A percentile compares a stretch with the other conserved stretches of the same genome.
Evolutionary conservation across 768 basidiomycete species (phyloP).

Genomic region (Dictyophora rubrovolvata): DNA sequence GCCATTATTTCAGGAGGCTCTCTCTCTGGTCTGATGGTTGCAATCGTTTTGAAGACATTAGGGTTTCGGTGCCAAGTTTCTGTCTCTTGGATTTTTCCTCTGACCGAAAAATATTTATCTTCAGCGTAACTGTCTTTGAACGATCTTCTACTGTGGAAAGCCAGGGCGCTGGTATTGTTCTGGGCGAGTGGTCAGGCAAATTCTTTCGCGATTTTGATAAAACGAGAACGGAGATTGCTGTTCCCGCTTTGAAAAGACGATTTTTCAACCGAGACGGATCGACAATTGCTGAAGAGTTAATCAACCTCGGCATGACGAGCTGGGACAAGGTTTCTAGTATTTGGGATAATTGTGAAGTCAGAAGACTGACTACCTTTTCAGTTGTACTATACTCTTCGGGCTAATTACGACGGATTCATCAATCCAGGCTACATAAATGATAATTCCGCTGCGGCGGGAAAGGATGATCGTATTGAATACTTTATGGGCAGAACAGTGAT

Average conservation of each 20-base stretch:
- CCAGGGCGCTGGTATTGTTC: conserved; percentile 8
- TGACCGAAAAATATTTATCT: background rate
- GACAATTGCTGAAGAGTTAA: conserved; percentile 1
- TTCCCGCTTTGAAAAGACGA: conserved; percentile 1
- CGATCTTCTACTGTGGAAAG: conserved; percentile 4
- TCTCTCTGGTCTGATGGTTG: conserved; percentile 4
- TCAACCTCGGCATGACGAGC: conserved; percentile 1
- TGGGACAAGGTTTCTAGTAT: conserved; percentile 6
- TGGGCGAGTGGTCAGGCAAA: conserved; percentile 3
- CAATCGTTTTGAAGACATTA: background rate
- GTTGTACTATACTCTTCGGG: conserved; percentile 8
- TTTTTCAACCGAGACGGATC: conserved; percentile 7
- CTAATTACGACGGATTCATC: conserved; percentile 5
- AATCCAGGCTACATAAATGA: conserved; percentile 2
- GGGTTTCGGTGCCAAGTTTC: background rate
- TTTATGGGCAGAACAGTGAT: conserved; percentile 6
- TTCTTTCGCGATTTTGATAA: conserved; percentile 7
- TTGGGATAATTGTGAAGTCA: no score
- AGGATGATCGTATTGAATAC: background rate
- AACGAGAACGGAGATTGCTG: conserved; percentile 1
- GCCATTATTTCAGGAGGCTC: conserved; percentile 8
- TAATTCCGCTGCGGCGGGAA: background rate
- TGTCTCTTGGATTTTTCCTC: background rate
- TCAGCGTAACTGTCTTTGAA: conserved; percentile 7
- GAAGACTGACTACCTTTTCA: background rate